These are phyloP conservation scores for Pythium aphanidermatum DNA, from an alignment of 352 stramenopile genomes.

Conservation along the genomic window DNA sequence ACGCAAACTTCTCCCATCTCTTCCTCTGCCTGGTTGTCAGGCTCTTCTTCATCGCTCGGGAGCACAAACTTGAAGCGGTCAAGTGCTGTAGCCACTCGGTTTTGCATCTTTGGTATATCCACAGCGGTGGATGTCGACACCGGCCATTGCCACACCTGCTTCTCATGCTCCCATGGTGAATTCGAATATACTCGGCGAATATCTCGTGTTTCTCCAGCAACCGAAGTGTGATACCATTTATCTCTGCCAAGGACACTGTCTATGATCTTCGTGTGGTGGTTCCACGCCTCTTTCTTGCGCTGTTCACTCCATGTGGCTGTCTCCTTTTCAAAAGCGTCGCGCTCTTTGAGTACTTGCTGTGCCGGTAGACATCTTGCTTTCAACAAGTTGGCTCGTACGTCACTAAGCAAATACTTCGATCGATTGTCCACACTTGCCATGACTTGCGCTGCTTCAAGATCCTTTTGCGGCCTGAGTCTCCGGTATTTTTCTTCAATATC, in stretches of 20 bases:
- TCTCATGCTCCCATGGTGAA: slow-evolving; percentile 44
- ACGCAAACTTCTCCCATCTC: neutral
- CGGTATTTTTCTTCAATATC: slow-evolving; percentile 13
- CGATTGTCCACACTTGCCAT: slow-evolving; percentile 38
- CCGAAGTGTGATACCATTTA: slow-evolving; percentile 44
- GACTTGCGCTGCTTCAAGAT: slow-evolving; percentile 22
- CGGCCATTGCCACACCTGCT: slow-evolving; percentile 45
- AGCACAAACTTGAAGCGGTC: slow-evolving; percentile 39
- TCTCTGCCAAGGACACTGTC: slow-evolving; percentile 25
- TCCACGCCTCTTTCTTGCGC: slow-evolving; percentile 30
- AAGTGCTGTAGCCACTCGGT: slow-evolving; percentile 7
- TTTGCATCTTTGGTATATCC: neutral
- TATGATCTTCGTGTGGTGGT: slow-evolving; percentile 28
- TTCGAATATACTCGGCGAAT: slow-evolving; percentile 32
- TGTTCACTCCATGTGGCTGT: slow-evolving; percentile 10
- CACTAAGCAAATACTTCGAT: slow-evolving; percentile 23
- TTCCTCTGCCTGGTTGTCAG: slow-evolving; percentile 2
- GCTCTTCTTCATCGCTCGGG: neutral
- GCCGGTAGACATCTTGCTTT: neutral
- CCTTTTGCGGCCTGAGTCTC: slow-evolving; percentile 4
- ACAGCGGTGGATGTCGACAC: neutral
- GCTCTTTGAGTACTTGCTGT: neutral
- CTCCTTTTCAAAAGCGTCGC: slow-evolving; percentile 1
- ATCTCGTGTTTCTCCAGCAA: slow-evolving; percentile 39
- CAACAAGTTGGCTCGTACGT: slow-evolving; percentile 9